These are phyloP conservation scores for Podaxis sp. DNA, from an alignment of 768 basidiomycete genomes.

Conservation along the genomic window DNA sequence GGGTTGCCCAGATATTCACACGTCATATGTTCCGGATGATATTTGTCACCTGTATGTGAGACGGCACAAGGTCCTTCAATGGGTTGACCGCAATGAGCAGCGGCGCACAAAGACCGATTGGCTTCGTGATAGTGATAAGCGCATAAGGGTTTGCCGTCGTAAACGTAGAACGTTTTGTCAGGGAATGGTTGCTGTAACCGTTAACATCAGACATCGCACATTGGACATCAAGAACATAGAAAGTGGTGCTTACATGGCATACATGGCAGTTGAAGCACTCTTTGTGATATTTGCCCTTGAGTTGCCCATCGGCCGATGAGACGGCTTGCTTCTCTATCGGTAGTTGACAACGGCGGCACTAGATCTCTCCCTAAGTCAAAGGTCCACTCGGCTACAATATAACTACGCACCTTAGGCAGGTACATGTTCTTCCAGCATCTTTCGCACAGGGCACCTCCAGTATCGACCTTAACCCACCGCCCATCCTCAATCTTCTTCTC, in stretches of 20 bases:
- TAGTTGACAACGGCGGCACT: constrained; percentile 85
- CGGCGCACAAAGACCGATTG: constrained; percentile 84
- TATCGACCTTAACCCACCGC: constrained; percentile 77
- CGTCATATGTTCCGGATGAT: constrained; percentile 84
- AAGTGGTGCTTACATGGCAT: constrained; percentile 58
- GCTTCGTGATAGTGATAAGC: constrained; percentile 91
- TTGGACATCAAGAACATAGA: background rate
- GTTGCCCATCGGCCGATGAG: constrained; percentile 86
- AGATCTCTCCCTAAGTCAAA: background rate
- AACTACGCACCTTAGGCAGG: constrained; percentile 70
- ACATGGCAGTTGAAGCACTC: constrained; percentile 86
- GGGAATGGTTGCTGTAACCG: constrained; percentile 75
- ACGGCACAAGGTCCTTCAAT: constrained; percentile 94
- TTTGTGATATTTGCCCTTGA: constrained; percentile 93
- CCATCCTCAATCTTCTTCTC: constrained; percentile 67
- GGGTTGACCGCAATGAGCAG: constrained; percentile 74
- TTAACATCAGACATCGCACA: background rate
- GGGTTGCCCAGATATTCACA: constrained; percentile 64
- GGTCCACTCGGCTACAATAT: background rate
- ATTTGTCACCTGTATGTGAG: constrained; percentile 74
- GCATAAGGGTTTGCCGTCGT: constrained; percentile 86
- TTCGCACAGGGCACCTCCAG: constrained; percentile 79
- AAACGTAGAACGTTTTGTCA: constrained; percentile 88
- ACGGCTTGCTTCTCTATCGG: constrained; percentile 92
- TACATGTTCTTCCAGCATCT: constrained; percentile 96